Evolutionary conservation across 2,329 filamentous ascomycete species (phyloP), one percentile per base, ranked within the genome.

Genomic region (Colletotrichum simmondsii): DNA sequence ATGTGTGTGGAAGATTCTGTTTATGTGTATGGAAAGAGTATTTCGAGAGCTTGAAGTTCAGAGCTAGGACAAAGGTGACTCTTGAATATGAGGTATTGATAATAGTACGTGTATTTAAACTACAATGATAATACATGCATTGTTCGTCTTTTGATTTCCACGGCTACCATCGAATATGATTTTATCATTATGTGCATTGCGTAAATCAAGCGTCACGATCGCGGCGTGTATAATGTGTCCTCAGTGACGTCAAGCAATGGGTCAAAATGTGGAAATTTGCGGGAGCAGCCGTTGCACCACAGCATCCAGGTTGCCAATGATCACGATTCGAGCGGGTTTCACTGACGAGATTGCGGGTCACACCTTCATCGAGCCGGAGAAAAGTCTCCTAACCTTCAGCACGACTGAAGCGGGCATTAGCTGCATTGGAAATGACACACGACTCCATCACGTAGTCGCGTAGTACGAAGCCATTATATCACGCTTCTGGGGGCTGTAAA

Each of bases 181-280:
- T 2, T 1, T 14, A 4, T 11, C 32, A 14, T 69, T 60, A 65
- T 28, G 37, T 19, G 7, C 14, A 37, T 59, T 69, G 60, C 60
- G 53, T 58, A 37, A 30, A 42, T 14, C 4, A 7, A 58, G 28
- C 22, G 53, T 53, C 67, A 69, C 19, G 7, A 12, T 54, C 42
- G 24, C 19, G 22, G 24, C 37, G 0, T 5, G 2, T 28, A 53
- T 69, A 28, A 28, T 30, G 49, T 19, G 60, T 65, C 35, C 24
- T 35, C 37, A 69, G 37, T 69, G 60, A 69, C 67, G 53, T 59
- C 60, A 52, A 65, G 12, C 8, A 22, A 53, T 22, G 59, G 60
- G 67, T 65, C 37, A 5, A 69, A 53, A 42, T 65, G 60, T 69
- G 67, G 60, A 10, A 22, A 65, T 58, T 58, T 16, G 30, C 6